Base-by-base conservation (phyloP, 2,329 filamentous ascomycete species). In the Parafenestella ontariensis region DNA sequence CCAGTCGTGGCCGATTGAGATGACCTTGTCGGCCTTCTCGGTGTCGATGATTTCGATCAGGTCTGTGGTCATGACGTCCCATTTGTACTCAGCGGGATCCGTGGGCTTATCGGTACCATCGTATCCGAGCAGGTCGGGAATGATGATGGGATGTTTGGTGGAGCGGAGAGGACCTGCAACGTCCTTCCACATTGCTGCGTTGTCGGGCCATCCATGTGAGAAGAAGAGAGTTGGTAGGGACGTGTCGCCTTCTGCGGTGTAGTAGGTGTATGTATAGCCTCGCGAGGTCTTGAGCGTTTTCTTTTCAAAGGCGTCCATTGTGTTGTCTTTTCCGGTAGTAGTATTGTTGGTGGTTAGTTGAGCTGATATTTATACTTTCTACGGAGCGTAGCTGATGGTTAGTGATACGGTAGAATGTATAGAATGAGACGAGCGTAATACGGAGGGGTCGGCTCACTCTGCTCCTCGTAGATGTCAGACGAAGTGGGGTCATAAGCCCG, bases 161-260 rank as follows among this genome's bases (percentile, higher is more conserved):
- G 74, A 58, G n/a, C 76, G 70, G 8, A 82, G 70, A 21, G 75
- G 58, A 29, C 72, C 72, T 17, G 79, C 68, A 17, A 82, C 64
- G 26, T 75, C 71, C 10, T 72, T 63, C 81, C 80, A 84, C 23
- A 82, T 68, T 2, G 70, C 68, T 0, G 80, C 78, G 34, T 73
- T 68, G 57, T 82, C 80, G 5, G 82, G 82, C 61, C 78, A 84
- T 52, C 82, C 82, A 67, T 84, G 83, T 17, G 78, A 83, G 49
- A 73, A 61, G 48, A 72, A 43, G 13, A 73, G 59, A 7, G 67
- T 59, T 7, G 69, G 68, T 0, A 62, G 56, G 5, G 66, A 62
- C 5, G 54, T 55, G 46, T 64, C 54, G 33, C 64, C 65, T 7
- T 59, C 43, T 5, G 51, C 49, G 7, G 58, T 56, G 49, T 70